Percentiles rank a stretch among this genome's conserved stretches.
Evolutionary conservation across 2,329 filamentous ascomycete species (phyloP).

Genomic region (Emmonsiellopsis sp.): DNA sequence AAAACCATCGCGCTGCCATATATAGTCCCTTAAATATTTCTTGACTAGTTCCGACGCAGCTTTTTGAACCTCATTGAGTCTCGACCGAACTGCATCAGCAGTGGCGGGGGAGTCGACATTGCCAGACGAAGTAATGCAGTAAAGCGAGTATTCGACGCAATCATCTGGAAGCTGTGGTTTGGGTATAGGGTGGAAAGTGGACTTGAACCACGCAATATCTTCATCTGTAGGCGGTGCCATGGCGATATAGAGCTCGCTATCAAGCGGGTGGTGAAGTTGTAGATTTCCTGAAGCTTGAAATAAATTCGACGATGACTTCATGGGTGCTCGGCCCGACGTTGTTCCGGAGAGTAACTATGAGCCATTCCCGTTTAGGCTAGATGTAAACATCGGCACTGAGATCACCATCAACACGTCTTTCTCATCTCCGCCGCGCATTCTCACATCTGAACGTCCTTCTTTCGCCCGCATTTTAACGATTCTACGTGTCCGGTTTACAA

Average conservation of each 20-base stretch:
- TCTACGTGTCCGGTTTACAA: neutral
- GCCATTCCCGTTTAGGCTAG: conserved; percentile 28
- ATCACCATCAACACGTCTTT: conserved; percentile 22
- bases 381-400: conserved; percentile 31
- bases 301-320: conserved; percentile 24
- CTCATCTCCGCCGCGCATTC: conserved; percentile 2
- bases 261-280: conserved; percentile 5
- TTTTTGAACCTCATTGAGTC: conserved; percentile 64
- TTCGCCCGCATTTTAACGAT: neutral
- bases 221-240: conserved; percentile 43
- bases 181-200: conserved; percentile 57
- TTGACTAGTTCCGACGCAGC: conserved; percentile 55
- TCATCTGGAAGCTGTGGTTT: conserved; percentile 65
- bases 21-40: conserved; percentile 68
- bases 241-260: neutral
- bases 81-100: conserved; percentile 44
- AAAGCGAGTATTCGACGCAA: conserved; percentile 75
- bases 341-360: conserved; percentile 3
- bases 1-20: conserved; percentile 88
- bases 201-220: conserved; percentile 56
- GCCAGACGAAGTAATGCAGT: conserved; percentile 54
- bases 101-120: conserved; percentile 47
- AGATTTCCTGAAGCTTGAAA: conserved; percentile 7
- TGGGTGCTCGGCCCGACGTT: conserved; percentile 9
- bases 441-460: neutral